Evolutionary conservation across 495 filamentous ascomycete species (phyloP).

Genomic region (Penicillium soppii): DNA sequence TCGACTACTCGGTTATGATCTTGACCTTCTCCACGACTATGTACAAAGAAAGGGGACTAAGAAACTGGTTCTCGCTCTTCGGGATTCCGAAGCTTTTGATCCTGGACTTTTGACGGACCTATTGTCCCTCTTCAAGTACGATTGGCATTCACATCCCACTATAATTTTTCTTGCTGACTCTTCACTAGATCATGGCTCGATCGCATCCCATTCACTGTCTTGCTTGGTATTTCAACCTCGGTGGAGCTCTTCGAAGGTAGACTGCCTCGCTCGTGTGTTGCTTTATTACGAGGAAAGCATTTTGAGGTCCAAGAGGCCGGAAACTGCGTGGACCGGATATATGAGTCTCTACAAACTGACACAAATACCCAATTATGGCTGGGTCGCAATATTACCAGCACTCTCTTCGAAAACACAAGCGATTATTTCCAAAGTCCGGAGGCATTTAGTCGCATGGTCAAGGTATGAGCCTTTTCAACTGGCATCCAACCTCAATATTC

Average conservation of each 20-base stretch:
- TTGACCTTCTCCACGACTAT: slow-evolving; percentile 73
- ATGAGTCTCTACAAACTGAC: slow-evolving; percentile 64
- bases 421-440: slow-evolving; percentile 88
- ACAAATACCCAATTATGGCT: slow-evolving; percentile 58
- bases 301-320: slow-evolving; percentile 81
- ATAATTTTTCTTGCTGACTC: slow-evolving; percentile 15
- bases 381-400: slow-evolving; percentile 61
- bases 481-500: background rate
- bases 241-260: slow-evolving; percentile 85
- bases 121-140: slow-evolving; percentile 73
- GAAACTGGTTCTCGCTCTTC: slow-evolving; percentile 73
- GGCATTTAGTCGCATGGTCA: slow-evolving; percentile 73
- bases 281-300: slow-evolving; percentile 68
- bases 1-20: slow-evolving; percentile 85
- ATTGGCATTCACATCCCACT: background rate
- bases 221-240: slow-evolving; percentile 90
- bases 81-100: slow-evolving; percentile 94
- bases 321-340: slow-evolving; percentile 75
- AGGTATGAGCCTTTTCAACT: slow-evolving; percentile 51
- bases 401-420: slow-evolving; percentile 72
- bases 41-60: slow-evolving; percentile 54
- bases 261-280: slow-evolving; percentile 71
- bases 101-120: slow-evolving; percentile 73
- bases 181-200: slow-evolving; percentile 73
- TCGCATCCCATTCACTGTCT: slow-evolving; percentile 83